phyloP scores from a whole-genome alignment of 129 eudicot genomes.

The Ambrosia trifida region DNA sequence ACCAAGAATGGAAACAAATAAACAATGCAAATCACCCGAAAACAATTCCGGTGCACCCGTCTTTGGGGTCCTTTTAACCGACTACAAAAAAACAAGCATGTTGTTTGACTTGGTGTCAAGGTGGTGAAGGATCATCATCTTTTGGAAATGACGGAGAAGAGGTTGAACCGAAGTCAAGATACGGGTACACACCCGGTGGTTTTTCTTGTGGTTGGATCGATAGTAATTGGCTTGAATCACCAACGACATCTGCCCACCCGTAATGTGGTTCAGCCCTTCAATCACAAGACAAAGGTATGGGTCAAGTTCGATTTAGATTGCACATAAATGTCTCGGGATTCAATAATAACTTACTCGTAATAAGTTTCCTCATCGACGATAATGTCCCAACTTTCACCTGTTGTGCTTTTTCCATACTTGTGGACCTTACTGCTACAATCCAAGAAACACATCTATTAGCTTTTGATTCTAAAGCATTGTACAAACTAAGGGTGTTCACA shows the following conservation, averaged over 20 bases:
- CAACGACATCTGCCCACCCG: conserved; percentile 98
- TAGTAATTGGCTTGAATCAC: conserved; percentile 80
- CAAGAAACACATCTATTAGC: conserved; percentile 9
- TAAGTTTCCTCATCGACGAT: conserved; percentile 89
- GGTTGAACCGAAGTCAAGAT: conserved; percentile 60
- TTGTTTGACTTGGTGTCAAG: conserved; percentile 7
- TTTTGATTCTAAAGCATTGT: not conserved
- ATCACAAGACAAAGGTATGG: conserved; percentile 14
- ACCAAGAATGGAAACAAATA: conserved; percentile 20
- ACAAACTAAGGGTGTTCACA: too few species aligned
- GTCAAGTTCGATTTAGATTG: not conserved
- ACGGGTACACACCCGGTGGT: conserved; percentile 82
- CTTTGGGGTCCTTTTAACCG: conserved; percentile 4
- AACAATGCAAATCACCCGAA: not conserved
- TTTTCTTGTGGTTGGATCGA: conserved; percentile 80
- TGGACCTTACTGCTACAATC: conserved; percentile 76
- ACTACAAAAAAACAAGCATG: not conserved
- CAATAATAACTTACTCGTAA: conserved; percentile 59
- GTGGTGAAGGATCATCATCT: conserved; percentile 32
- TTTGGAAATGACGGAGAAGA: conserved; percentile 33
- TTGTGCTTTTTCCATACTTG: conserved; percentile 93
- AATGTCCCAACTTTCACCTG: conserved; percentile 94
- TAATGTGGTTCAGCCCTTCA: conserved; percentile 93
- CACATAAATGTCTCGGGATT: not conserved
- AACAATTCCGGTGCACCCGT: not conserved